Evolutionary conservation across 768 basidiomycete genomes (phyloP), one percentile per base, ranked within the genome.

Genomic region (Cystofilobasidium capitatum): DNA sequence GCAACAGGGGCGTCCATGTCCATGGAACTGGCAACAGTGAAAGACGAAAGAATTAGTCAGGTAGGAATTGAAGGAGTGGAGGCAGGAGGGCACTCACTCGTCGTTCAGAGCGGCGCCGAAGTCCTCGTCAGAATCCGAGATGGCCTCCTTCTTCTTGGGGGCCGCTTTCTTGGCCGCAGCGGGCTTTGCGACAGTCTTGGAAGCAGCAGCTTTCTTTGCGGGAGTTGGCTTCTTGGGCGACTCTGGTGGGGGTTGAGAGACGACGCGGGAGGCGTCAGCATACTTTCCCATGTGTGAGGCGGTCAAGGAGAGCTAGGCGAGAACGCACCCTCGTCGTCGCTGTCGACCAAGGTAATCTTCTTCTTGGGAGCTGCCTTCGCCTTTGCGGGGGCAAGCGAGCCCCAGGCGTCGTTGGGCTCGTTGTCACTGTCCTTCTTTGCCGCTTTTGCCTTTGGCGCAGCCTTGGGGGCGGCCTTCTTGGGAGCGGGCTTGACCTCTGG

Each of bases 181-280:
- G 6, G 39, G 59, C 29, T 26, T 31, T 58, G 81, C 79, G 10
- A 75, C 71, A 75, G 80, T 78, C 75, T 84, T 75, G 71, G 80
- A 72, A n/a, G n/a, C n/a, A n/a, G n/a, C n/a, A n/a, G n/a, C n/a
- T 51, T 72, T 66, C 59, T 66, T 63, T 17, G 33, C 33, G 0
- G 55, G 17, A 58, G 54, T 65, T 51, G 68, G 67, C 67, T 71
- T 69, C 57, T 72, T 73, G 62, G 49, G 49, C 33, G 49, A 35
- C n/a, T n/a, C n/a, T n/a, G n/a, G n/a, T n/a, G n/a, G n/a, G n/a
- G n/a, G n/a, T n/a, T n/a, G n/a, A n/a, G n/a, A n/a, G n/a, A n/a
- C n/a, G n/a, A n/a, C n/a, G n/a, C n/a, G n/a, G n/a, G n/a, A n/a
- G n/a, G n/a, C n/a, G n/a, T n/a, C n/a, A n/a, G n/a, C n/a, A n/a